Evolutionary conservation across 2,329 filamentous ascomycete genomes (phyloP), one percentile per base, ranked within the genome.

Genomic region (Microsporum audouinii): DNA sequence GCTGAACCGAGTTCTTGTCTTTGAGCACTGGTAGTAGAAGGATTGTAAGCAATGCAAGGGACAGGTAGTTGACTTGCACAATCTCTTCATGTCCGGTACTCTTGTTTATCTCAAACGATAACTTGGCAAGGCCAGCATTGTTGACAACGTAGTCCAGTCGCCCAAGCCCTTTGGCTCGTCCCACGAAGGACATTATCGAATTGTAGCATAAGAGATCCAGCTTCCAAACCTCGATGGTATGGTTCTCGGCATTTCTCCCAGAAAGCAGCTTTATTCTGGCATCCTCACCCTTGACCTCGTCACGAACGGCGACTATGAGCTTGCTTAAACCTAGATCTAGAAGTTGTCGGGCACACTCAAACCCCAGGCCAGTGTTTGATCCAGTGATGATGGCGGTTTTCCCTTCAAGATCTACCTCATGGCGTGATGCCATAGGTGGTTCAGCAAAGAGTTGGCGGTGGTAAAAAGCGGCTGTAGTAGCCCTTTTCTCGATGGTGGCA

Each of bases 341-440:
- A 31, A 82, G 70, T 45, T 77, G 75, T 0, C 69, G 67, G 12
- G 74, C 70, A 0, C 75, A 68, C 62, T 78, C 76, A n/a, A 78
- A 71, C 0, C 81, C 80, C 0, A 83, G 69, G 0, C 81, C 81
- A 0, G 66, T 69, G 62, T 80, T 82, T 23, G 73, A 69, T 0
- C 81, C 81, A 0, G 80, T 81, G 12, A 83, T 70, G 45, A 82
- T 77, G 55, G 76, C 76, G 0, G 73, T 74, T 61, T 77, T 69
- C 0, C 71, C 70, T 0, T 69, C 65, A 12, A 68, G 64, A 39
- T 38, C 34, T 34, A 56, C 51, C 14, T 56, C 31, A 1, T 56
- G 17, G 12, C 12, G 31, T 8, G 51, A 38, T 2, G 51, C 12
- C 5, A 38, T 10, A 12, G 51, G 51, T 2, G 51, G 51, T 14